Evolutionary conservation across 441 rosid species (phyloP), one percentile per base, ranked within the genome.

Genomic region (Adansonia rubrostipa): DNA sequence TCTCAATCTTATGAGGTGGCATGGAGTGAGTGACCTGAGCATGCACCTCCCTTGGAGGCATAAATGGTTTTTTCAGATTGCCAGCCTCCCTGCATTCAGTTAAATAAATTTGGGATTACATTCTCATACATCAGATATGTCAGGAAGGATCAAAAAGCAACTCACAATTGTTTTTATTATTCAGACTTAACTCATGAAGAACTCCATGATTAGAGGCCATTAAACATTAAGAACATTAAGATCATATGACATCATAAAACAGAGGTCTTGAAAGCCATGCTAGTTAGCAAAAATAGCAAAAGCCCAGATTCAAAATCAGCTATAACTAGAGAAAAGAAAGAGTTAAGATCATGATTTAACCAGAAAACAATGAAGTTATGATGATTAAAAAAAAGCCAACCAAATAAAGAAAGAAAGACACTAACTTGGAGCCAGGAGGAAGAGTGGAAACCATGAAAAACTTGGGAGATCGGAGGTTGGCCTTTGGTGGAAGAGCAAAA

Each of bases 1-100:
- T 92, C 82, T 95, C 97, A 44, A 93, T 80, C 90, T 95, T 93
- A 68, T 92, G 89, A 2, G 95, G 92, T 14, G 96, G 96, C 97
- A 95, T 85, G 60, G 96, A 91, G 81, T 91, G 98, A 60, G 97
- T 85, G 76, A 93, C 93, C 83, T 92, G 97, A 79, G 86, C 86
- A 72, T 90, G 98, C 61, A 85, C 93, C 88, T 93, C 93, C 48
- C 82, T 86, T 6, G 92, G 96, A 20, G 93, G 97, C 58, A 80
- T 85, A 62, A 87, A 93, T 73, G 94, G 86, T 84, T 87, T 93
- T 91, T 90, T 95, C 74, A 86, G 82, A 83, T 68, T 91, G 83
- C 89, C 96, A 79, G 88, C 88, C 73, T 89, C 94, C 85, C 99
- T 93, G 84, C 83, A 80, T 77, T 33, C 81, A 76, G 68, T 64